Conservation (phyloP, 441 rosid genomes). For the Adansonia grandidieri region DNA sequence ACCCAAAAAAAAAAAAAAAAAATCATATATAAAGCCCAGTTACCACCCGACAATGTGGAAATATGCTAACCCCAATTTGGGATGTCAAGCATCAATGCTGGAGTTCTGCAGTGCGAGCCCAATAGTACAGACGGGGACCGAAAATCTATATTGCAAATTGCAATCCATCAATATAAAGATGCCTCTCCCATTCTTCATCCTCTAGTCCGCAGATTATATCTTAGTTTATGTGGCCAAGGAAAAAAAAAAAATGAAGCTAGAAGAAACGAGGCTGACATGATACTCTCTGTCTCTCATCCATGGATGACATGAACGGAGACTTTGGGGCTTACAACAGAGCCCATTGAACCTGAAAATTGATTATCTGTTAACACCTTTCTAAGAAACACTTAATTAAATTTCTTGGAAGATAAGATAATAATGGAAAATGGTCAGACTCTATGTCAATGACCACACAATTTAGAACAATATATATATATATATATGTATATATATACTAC, state of each 20-base stretch:
- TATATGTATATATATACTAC: no score
- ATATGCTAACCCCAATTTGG: not conserved
- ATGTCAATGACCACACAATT: not conserved
- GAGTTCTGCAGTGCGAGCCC: constrained; percentile 13
- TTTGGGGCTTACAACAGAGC: not conserved
- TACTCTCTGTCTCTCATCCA: not conserved
- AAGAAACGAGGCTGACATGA: not conserved
- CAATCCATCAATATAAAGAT: not conserved
- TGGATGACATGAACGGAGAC: not conserved
- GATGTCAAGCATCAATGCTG: not conserved
- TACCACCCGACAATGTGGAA: not conserved
- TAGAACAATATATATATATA: no score
- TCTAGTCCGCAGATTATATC: not conserved
- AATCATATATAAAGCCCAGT: no score
- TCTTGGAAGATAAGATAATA: not conserved
- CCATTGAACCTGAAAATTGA: not conserved
- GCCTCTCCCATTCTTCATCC: not conserved
- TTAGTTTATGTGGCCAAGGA: not conserved
- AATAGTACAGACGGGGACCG: not conserved
- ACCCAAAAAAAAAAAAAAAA: no score
- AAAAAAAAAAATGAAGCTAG: not conserved
- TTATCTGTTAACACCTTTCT: no score
- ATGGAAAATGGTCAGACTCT: not conserved
- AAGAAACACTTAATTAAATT: no score
- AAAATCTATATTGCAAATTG: not conserved